Base-by-base conservation (phyloP, 2,329 filamentous ascomycete species). In the Hirsutella rhossiliensis region DNA sequence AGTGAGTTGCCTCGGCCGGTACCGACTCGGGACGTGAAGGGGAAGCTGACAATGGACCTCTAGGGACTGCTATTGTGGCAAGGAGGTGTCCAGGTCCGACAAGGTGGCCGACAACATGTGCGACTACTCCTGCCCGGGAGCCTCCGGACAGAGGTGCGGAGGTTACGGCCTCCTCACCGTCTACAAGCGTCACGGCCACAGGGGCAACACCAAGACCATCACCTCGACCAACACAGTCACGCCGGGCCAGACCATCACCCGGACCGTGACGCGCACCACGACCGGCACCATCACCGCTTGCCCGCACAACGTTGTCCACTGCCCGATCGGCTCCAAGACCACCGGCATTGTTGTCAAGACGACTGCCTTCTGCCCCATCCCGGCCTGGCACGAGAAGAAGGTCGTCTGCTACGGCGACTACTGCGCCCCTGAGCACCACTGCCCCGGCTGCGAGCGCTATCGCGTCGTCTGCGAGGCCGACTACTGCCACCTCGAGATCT, bases 361-460 rank as follows among this genome's bases (percentile, higher is more conserved):
- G 38, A 50, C 51, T 5, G 46, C 49, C 42, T 38, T 47, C 43
- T 51, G 46, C 38, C 50, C 48, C 6, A 38, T 51, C 20, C 53
- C 54, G 20, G 48, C 51, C 38, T 54, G 50, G 49, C 45, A 52
- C 45, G 50, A 51, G 51, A 55, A 57, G 52, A 57, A 55, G 51
- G 50, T 64, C 15, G 54, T 61, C 53, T 62, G 61, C 53, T 56
- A 54, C 48, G 62, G 61, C 27, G 56, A 57, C 29, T 38, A 50
- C 52, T 65, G 62, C 53, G 45, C 48, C 38, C 56, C 49, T 15
- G 57, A 58, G 43, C 48, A 52, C 47, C 50, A 52, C 36, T 59
- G 54, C 54, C 39, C 55, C 20, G 46, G 58, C 38, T 55, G 54
- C 52, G 49, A 55, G 47, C 45, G 48, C 44, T 47, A 57, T 42